These are phyloP conservation scores for Triangularia setosa DNA, from an alignment of 2,329 filamentous ascomycete species.

Conservation along the genomic window DNA sequence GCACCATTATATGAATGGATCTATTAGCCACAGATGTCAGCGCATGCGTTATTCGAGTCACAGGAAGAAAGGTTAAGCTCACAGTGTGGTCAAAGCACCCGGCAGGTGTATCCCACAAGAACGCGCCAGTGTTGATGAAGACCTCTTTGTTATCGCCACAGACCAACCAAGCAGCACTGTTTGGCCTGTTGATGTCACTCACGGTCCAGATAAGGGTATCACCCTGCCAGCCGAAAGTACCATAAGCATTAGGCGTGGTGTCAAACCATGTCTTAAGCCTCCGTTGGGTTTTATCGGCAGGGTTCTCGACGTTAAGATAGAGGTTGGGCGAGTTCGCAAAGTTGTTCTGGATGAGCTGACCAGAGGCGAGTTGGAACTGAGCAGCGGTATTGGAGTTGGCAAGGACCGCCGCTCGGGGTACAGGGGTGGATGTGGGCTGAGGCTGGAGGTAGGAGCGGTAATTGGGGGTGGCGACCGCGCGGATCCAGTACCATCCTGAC, in stretches of 20 bases:
- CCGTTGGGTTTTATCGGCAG: slow-evolving; percentile 39
- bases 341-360: slow-evolving; percentile 48
- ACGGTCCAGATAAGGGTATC: slow-evolving; percentile 51
- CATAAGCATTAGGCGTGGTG: slow-evolving; percentile 45
- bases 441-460: slow-evolving; percentile 49
- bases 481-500: slow-evolving; percentile 49
- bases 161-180: slow-evolving; percentile 52
- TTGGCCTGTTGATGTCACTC: slow-evolving; percentile 43
- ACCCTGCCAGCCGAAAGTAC: slow-evolving; percentile 50
- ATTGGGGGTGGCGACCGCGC: slow-evolving; percentile 50
- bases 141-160: slow-evolving; percentile 41
- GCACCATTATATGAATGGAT: slow-evolving; percentile 19
- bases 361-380: slow-evolving; percentile 49
- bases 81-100: slow-evolving; percentile 37
- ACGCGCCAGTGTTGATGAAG: slow-evolving; percentile 54
- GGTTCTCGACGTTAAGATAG: slow-evolving; percentile 42
- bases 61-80: neutral
- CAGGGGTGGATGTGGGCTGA: slow-evolving; percentile 32
- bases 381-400: slow-evolving; percentile 47
- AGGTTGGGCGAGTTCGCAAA: slow-evolving; percentile 31
- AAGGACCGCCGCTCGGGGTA: slow-evolving; percentile 37
- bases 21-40: slow-evolving; percentile 5
- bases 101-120: slow-evolving; percentile 49
- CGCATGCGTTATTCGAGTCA: neutral
- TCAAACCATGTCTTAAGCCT: slow-evolving; percentile 47